These are phyloP conservation scores for Coniochaeta sp. DNA, from an alignment of 2,329 filamentous ascomycete species.

Conservation along the genomic window DNA sequence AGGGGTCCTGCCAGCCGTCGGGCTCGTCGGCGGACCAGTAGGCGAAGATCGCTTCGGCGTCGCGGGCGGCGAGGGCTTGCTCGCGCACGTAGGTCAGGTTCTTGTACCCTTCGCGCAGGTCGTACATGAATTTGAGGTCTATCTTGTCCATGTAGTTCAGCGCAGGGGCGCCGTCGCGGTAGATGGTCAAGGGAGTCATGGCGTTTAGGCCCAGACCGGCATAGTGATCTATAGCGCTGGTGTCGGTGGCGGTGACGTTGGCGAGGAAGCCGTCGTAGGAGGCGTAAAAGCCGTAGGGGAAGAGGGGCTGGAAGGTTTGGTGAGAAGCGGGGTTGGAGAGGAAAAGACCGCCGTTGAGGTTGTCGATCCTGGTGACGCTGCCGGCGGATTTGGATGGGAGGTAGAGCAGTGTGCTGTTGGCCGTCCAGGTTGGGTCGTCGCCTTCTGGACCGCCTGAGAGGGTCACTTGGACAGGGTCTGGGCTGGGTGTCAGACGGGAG, in stretches of 20 bases:
- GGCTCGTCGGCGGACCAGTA: conserved; percentile 43
- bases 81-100: conserved; percentile 30
- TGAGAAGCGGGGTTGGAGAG: conserved; percentile 27
- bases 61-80: conserved; percentile 30
- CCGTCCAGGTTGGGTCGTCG: conserved; percentile 22
- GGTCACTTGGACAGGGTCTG: conserved; percentile 29
- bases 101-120: conserved; percentile 34
- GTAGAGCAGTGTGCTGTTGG: conserved; percentile 28
- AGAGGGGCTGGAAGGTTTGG: conserved; percentile 27
- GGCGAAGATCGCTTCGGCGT: conserved; percentile 30
- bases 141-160: conserved; percentile 31
- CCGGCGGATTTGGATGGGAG: conserved; percentile 33
- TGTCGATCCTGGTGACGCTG: conserved; percentile 37
- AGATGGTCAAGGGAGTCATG: conserved; percentile 33
- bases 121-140: conserved; percentile 34
- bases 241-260: conserved; percentile 20
- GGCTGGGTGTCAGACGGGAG: conserved; percentile 22
- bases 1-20: conserved; percentile 47
- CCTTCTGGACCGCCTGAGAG: conserved; percentile 24
- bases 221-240: conserved; percentile 24
- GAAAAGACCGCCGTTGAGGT: conserved; percentile 33
- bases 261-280: conserved; percentile 34
- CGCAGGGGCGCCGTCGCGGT: conserved; percentile 23
- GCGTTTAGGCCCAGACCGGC: conserved; percentile 31
- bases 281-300: conserved; percentile 37